Evolutionary conservation across 2,329 filamentous ascomycete species (phyloP).

Genomic region (Fusarium mexicanum): DNA sequence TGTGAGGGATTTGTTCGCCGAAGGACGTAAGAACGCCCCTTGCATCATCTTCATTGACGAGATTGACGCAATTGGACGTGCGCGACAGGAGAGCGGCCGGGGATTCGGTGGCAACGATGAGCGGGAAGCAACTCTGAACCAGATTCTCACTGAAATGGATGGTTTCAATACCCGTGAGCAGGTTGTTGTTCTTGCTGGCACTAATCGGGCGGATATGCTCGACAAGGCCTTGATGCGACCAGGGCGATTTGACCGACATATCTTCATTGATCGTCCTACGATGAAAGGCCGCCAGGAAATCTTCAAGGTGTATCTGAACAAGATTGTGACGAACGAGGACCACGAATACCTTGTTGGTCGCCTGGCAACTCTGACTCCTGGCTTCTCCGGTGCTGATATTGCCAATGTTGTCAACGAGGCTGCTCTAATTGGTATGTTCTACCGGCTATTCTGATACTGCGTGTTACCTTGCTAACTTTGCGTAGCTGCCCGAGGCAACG

Average conservation of each 20-base stretch:
- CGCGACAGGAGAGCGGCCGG: slow-evolving; percentile 78
- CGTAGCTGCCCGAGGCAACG: slow-evolving; percentile 82
- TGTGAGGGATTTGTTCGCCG: slow-evolving; percentile 93
- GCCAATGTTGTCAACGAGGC: slow-evolving; percentile 99
- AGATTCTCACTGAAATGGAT: slow-evolving; percentile 99
- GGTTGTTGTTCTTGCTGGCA: slow-evolving; percentile 95
- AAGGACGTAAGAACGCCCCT: slow-evolving; percentile 92
- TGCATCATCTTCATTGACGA: slow-evolving; percentile 99
- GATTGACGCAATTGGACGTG: slow-evolving; percentile 96
- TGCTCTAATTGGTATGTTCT: slow-evolving; percentile 84
- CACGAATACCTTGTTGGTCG: slow-evolving; percentile 87
- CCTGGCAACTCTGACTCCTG: slow-evolving; percentile 90
- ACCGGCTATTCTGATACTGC: slow-evolving; percentile 46
- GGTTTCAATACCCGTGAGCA: slow-evolving; percentile 98
- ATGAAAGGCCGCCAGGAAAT: slow-evolving; percentile 98
- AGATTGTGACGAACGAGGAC: slow-evolving; percentile 93
- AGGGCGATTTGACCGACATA: slow-evolving; percentile 96
- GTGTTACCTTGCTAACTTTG: slow-evolving; percentile 24
- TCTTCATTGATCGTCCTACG: slow-evolving; percentile 91
- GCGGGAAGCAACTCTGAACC: slow-evolving; percentile 95
- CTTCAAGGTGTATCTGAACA: slow-evolving; percentile 92
- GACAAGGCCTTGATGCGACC: slow-evolving; percentile 97
- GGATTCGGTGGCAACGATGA: slow-evolving; percentile 92
- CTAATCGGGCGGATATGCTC: slow-evolving; percentile 92
- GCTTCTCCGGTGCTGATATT: slow-evolving; percentile 97